These are phyloP conservation scores for Suillus spraguei DNA, from an alignment of 768 basidiomycete species.

Conservation along the genomic window DNA sequence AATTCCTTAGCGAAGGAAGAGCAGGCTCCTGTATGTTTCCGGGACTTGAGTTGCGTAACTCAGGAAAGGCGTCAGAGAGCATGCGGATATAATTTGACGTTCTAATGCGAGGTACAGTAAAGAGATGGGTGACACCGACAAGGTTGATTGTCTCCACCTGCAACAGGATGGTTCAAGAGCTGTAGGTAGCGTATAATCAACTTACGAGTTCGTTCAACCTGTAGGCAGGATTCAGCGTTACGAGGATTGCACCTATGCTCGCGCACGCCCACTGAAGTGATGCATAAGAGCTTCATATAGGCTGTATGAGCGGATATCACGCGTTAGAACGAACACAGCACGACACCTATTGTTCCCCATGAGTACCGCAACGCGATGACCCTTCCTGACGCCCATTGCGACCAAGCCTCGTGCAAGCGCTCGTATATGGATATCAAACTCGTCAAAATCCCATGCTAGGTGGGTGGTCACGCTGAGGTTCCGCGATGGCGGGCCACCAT, in stretches of 20 bases:
- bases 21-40: constrained; percentile 59
- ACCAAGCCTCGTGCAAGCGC: constrained; percentile 74
- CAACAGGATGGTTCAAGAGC: constrained; percentile 7
- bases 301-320: background rate
- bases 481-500: constrained; percentile 60
- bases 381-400: constrained; percentile 67
- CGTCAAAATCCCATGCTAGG: constrained; percentile 74
- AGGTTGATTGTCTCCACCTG: constrained; percentile 66
- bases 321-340: constrained; percentile 1
- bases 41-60: constrained; percentile 48
- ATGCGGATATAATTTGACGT: constrained; percentile 64
- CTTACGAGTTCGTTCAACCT: constrained; percentile 68
- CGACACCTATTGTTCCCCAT: constrained; percentile 85
- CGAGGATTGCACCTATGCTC: constrained; percentile 80
- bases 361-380: constrained; percentile 76
- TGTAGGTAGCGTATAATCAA: constrained; percentile 9
- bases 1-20: constrained; percentile 61
- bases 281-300: constrained; percentile 64
- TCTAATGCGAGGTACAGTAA: constrained; percentile 71
- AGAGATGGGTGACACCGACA: constrained; percentile 67
- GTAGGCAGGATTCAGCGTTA: constrained; percentile 84
- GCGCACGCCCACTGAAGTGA: constrained; percentile 86
- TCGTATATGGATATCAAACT: constrained; percentile 66
- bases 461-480: constrained; percentile 52
- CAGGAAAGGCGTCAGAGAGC: constrained; percentile 59